Base-by-base conservation (phyloP, 441 rosid species). In the Erodium moschatum region DNA sequence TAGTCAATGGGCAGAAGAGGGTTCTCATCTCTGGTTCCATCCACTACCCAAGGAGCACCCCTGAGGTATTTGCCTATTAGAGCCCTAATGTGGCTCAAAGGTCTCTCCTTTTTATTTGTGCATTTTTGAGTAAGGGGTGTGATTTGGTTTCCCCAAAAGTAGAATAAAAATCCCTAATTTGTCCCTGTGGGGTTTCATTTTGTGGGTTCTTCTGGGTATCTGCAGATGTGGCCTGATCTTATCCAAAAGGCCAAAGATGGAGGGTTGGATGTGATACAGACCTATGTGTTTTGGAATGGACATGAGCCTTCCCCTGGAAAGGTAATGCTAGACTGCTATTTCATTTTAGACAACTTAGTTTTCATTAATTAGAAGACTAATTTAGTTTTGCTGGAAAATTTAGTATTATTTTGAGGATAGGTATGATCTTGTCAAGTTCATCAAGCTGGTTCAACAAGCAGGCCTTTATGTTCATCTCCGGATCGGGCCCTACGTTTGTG, bases 21-120 rank as follows among this genome's bases (percentile, higher is more conserved):
- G 73, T 84, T 62, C 85, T 84, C n/a, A 76, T 84, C 77, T 84
- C 87, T 35, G 87, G 87, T 7, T 75, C 78, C 56, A 75, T 75
- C 13, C 78, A 75, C 65, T 75, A 75, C 67, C 78, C 78, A 6
- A 75, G 87, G 68, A 84, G 85, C 76, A 84, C 87, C 6, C 87
- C 84, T 24, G 85, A 84, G 69, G 87, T 12, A 50, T 40, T 50
- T 50, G 7, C 8, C 20, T 10, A 50, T 50, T 0, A 50, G 1
- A n/a, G 20, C 58, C 9, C 58, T 13, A 50, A 50, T 50, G 20
- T 50, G 58, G 8, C 8, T 50, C 58, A 50, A 15, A 3, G 58
- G 46, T 8, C 62, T 24, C 58, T 72, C 18, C 16, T 63, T 6
- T 46, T 50, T 38, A 0, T 40, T 40, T 0, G 3, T 48, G 21